Base-by-base conservation (phyloP, 1,139 yeast species). In the Suhomyces choctaworum region DNA sequence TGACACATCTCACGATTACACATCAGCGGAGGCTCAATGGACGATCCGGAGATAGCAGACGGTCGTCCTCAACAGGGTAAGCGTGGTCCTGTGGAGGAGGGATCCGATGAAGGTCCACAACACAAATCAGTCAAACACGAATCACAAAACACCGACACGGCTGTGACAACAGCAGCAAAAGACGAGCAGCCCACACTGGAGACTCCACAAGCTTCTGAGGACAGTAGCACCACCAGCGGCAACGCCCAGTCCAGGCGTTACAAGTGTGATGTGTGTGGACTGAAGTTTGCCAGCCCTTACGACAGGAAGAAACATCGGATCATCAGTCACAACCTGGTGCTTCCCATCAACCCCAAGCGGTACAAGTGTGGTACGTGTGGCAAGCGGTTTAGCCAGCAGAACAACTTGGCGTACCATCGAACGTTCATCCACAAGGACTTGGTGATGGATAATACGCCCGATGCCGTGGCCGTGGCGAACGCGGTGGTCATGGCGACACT, bases 251-350 rank as follows among this genome's bases (percentile, higher is more conserved):
- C 47, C 11, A 46, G 41, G 24, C 27, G 41, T 8, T 39, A 34
- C 29, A 31, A 25, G 25, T 47, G 51, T 22, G 36, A 25, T 9
- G 27, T 24, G 5, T 47, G 51, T 27, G 48, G 42, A 20, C 45
- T 45, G 32, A 23, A 26, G 16, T 47, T 46, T 30, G 46, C 45
- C 22, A 47, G 43, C 29, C 30, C 29, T 21, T 46, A 37, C 12
- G 41, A 45, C 34, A 27, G 46, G 20, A 29, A 37, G 25, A 39
- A 40, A 30, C 51, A 46, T 31, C 47, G 41, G 13, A 37, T 39
- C 7, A 37, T 38, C 8, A 41, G 42, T n/a, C 51, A 45, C 29
- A 39, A 30, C n/a, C n/a, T n/a, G n/a, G n/a, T n/a, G n/a, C 50
- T 39, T 28, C 27, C 27, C 12, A 32, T 39, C 26, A 44, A 42